phyloP scores from a whole-genome alignment of 2,329 filamentous ascomycete species.

The Paecilomyces variotii region DNA sequence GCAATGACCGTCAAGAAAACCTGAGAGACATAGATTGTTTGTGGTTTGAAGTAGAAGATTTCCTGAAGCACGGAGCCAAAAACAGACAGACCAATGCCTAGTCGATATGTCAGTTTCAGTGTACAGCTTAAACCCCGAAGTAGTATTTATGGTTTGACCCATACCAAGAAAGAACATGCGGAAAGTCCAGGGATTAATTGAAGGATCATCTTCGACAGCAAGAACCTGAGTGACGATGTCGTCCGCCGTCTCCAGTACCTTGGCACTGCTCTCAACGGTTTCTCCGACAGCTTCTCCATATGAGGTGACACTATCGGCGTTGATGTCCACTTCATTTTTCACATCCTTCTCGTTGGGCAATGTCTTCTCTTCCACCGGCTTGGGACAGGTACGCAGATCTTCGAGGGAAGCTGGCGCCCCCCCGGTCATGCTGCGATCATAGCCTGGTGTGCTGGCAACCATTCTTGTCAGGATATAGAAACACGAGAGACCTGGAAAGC shows the following conservation, averaged over 20 bases:
- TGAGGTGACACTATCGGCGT: not conserved
- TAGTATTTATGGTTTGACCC: not conserved
- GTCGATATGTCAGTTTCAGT: not conserved
- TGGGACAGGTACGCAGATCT: not conserved
- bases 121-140: not conserved
- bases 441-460: not conserved
- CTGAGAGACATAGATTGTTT: conserved; percentile 36
- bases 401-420: not conserved
- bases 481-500: not conserved
- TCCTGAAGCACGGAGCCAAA: conserved; percentile 35
- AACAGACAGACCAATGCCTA: conserved; percentile 23
- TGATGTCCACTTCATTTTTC: not conserved
- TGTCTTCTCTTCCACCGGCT: not conserved
- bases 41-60: conserved; percentile 35
- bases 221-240: conserved; percentile 26
- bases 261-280: not conserved
- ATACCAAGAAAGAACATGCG: conserved; percentile 31
- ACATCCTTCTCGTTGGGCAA: not conserved
- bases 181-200: conserved; percentile 30
- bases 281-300: not conserved
- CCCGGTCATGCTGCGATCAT: not conserved
- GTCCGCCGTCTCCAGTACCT: conserved; percentile 7
- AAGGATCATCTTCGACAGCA: conserved; percentile 31
- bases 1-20: conserved; percentile 40
- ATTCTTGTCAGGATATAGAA: not conserved